Base-by-base conservation (phyloP, 1,284 basidiomycete genomes). In the Trichosporon sp. region DNA sequence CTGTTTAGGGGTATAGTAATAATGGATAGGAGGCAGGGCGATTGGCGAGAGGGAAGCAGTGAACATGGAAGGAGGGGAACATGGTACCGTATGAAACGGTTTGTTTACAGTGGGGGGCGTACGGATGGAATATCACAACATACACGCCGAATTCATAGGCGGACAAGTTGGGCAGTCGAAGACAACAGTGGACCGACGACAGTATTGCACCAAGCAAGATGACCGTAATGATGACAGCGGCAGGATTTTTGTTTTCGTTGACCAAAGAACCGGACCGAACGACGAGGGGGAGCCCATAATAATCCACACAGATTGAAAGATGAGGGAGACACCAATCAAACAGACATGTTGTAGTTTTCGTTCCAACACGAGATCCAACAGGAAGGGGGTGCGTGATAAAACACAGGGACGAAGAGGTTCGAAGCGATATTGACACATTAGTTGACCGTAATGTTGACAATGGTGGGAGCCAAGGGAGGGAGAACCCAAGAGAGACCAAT, bases 1-100 rank as follows among this genome's bases (percentile, higher is more conserved):
- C 94, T 95, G 73, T 73, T 53, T 34, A 31, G 56, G 56, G 56
- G 56, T 60, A 60, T 60, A 60, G 27, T 60, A 73, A 68, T 51
- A 62, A 60, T 42, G 65, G 68, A 74, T 72, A 62, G 66, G 38
- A 34, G 44, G 63, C 66, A 70, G 70, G 70, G 72, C 58, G 70
- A 62, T 60, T 35, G 62, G 70, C 64, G 70, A 64, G 31, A 64
- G 31, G 23, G 69, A 66, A 70, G 68, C 65, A 65, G 58, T 62
- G 74, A 51, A 65, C 62, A 60, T 69, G 69, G 63, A 42, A 65
- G 65, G 64, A 25, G 31, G 60, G 67, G 58, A 38, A 44, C 65
- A 51, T 68, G 65, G 15, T 63, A 62, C 68, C 66, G 62, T 66
- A 66, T 60, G 65, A 64, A 53, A 64, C 62, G 25, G 35, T 1